phyloP scores from a whole-genome alignment of 257 asterid genomes.

The Fraxinus quadrangulata region DNA sequence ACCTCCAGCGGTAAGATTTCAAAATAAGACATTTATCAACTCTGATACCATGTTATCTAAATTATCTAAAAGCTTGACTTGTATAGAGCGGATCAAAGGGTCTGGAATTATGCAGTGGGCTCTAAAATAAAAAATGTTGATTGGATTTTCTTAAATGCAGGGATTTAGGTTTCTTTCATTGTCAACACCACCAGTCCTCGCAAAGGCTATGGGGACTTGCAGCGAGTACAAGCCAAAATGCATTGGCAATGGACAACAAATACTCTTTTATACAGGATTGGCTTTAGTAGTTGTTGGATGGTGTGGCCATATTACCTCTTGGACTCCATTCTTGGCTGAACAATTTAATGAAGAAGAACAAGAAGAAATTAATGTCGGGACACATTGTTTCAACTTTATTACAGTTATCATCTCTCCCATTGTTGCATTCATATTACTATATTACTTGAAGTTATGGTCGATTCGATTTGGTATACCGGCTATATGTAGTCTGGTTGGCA shows the following conservation, averaged over 20 bases:
- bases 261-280: constrained; percentile 33
- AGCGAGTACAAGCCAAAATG: constrained; percentile 39
- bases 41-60: too few species aligned
- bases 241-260: constrained; percentile 34
- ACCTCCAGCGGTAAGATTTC: neutral
- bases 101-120: too few species aligned
- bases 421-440: constrained; percentile 34
- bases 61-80: too few species aligned
- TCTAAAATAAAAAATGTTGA: too few species aligned
- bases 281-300: constrained; percentile 41
- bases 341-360: constrained; percentile 12
- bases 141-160: constrained; percentile 16
- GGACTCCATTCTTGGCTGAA: constrained; percentile 32
- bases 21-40: too few species aligned
- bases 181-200: constrained; percentile 50
- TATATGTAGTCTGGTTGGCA: constrained; percentile 32
- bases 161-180: constrained; percentile 42
- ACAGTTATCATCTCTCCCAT: constrained; percentile 29
- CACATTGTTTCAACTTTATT: constrained; percentile 19
- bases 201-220: constrained; percentile 34
- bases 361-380: constrained; percentile 2
- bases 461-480: constrained; percentile 50
- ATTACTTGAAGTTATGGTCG: constrained; percentile 45
- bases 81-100: too few species aligned
- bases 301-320: constrained; percentile 37